Conservation (phyloP, 495 filamentous ascomycete genomes). For the Lasiosphaeris hirsuta region DNA sequence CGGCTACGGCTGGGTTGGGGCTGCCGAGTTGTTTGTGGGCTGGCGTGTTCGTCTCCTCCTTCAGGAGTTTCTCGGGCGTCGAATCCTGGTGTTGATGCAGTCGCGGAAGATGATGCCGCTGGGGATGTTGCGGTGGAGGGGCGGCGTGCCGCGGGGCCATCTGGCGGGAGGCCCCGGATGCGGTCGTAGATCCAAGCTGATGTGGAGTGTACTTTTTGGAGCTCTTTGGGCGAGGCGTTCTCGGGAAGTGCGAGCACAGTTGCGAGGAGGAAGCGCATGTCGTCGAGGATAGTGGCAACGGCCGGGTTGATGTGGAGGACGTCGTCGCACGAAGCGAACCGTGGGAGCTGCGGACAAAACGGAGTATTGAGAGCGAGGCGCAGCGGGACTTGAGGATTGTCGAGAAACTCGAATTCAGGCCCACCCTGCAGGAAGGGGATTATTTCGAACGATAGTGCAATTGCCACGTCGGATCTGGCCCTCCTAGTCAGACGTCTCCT, state of each 20-base stretch:
- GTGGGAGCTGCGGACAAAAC: conserved; percentile 24
- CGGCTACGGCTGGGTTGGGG: conserved; percentile 5
- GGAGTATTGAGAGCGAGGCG: conserved; percentile 38
- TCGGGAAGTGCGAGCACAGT: conserved; percentile 30
- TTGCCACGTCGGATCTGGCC: conserved; percentile 28
- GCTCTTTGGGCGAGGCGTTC: conserved; percentile 25
- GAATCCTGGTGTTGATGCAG: neutral
- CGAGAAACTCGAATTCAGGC: conserved; percentile 30
- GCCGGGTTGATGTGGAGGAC: conserved; percentile 29
- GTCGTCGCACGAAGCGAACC: conserved; percentile 29
- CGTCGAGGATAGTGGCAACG: conserved; percentile 38
- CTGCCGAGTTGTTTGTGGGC: neutral
- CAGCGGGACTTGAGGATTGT: conserved; percentile 24
- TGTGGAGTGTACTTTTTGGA: conserved; percentile 31
- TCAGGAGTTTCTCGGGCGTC: conserved; percentile 2
- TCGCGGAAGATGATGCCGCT: conserved; percentile 6
- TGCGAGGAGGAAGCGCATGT: conserved; percentile 35
- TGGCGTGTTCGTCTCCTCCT: conserved; percentile 1
- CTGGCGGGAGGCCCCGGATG: conserved; percentile 25
- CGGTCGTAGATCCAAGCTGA: conserved; percentile 35
- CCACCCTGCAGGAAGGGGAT: conserved; percentile 25
- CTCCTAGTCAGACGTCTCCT: neutral
- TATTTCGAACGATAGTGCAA: conserved; percentile 34
- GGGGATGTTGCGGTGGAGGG: conserved; percentile 11
- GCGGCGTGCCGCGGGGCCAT: conserved; percentile 12